Conservation (phyloP, 2,329 filamentous ascomycete genomes). For the Penicillium sp. region DNA sequence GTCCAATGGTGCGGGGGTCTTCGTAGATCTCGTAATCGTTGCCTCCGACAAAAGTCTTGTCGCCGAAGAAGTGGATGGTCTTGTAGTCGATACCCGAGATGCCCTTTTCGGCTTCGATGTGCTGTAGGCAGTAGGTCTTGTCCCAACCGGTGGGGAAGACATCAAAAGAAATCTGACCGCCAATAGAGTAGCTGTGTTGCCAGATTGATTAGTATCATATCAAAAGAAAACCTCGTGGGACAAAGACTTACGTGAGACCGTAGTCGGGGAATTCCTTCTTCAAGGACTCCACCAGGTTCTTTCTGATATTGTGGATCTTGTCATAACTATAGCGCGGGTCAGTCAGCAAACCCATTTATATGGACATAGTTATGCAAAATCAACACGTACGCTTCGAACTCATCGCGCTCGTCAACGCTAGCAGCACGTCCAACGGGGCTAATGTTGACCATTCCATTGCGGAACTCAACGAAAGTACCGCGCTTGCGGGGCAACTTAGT, state of each 20-base stretch:
- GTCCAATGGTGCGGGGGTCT: conserved; percentile 72
- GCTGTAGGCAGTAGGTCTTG: conserved; percentile 90
- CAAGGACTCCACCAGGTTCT: conserved; percentile 65
- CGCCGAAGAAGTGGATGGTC: conserved; percentile 93
- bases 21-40: conserved; percentile 93
- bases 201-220: conserved; percentile 3
- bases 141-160: conserved; percentile 97
- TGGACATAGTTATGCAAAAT: neutral
- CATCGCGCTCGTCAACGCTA: conserved; percentile 65
- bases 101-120: conserved; percentile 73
- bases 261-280: conserved; percentile 73
- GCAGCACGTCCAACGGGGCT: conserved; percentile 69
- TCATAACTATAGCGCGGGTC: conserved; percentile 51
- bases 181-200: conserved; percentile 68
- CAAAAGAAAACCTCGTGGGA: neutral
- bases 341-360: neutral
- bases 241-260: conserved; percentile 65
- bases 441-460: conserved; percentile 59
- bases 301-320: conserved; percentile 64
- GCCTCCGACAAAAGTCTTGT: conserved; percentile 83
- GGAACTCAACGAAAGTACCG: conserved; percentile 59
- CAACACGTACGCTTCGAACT: conserved; percentile 55
- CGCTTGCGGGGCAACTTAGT: conserved; percentile 55
- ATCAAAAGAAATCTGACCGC: conserved; percentile 96
- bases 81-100: conserved; percentile 59